Evolutionary conservation across 176 grass and related monocot genomes (phyloP).

Genomic region (Carex littledalei): DNA sequence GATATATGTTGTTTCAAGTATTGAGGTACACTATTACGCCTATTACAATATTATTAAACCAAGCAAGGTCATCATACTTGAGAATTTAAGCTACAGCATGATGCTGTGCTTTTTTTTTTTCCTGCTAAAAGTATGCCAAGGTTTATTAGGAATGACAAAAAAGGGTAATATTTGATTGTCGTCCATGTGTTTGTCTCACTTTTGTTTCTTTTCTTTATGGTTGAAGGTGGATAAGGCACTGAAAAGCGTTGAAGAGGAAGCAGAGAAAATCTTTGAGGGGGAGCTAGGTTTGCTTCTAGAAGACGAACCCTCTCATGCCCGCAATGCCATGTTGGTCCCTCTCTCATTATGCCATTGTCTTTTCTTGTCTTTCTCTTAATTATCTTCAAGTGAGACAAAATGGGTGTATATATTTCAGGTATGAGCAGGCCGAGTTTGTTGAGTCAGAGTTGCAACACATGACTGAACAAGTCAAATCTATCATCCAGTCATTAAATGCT

Average conservation of each 20-base stretch:
- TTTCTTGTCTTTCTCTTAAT: not conserved
- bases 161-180: not conserved
- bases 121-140: not conserved
- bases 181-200: not conserved
- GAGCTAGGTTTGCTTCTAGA: slow-evolving; percentile 75
- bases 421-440: slow-evolving; percentile 76
- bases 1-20: not conserved
- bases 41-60: not conserved
- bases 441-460: slow-evolving; percentile 90
- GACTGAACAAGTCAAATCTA: slow-evolving; percentile 96
- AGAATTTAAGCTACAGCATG: not conserved
- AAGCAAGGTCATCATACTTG: not conserved
- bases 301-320: slow-evolving; percentile 76
- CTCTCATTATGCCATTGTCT: not conserved
- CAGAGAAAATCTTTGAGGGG: slow-evolving; percentile 80
- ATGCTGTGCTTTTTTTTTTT: not conserved
- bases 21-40: not conserved
- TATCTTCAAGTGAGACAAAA: not conserved
- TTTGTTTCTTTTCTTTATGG: slow-evolving; percentile 8
- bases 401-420: slow-evolving; percentile 52
- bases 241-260: slow-evolving; percentile 95
- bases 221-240: slow-evolving; percentile 87
- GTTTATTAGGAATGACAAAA: not conserved
- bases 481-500: slow-evolving; percentile 88
- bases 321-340: slow-evolving; percentile 83